A percentile compares a stretch with the other conserved stretches of the same genome.
phyloP scores from a whole-genome alignment of 73 alveolate genomes.

The Paramecium biaurelia region DNA sequence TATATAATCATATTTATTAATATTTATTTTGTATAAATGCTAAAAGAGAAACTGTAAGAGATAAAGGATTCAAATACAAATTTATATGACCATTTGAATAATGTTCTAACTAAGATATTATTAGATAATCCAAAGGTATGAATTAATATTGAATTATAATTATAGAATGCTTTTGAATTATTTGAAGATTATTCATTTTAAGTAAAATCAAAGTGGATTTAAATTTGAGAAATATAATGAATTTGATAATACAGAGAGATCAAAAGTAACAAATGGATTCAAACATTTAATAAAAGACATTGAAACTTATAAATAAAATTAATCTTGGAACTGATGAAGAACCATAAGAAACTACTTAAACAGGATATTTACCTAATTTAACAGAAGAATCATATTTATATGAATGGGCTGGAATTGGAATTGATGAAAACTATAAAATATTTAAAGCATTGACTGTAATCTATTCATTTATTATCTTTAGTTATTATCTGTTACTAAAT shows the following conservation, averaged over 20 bases:
- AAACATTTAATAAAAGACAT: neutral
- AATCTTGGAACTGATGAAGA: slow-evolving; percentile 50
- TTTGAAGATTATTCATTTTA: slow-evolving; percentile 41
- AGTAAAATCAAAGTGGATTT: neutral
- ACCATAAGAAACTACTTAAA: slow-evolving; percentile 55
- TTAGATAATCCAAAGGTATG: slow-evolving; percentile 25
- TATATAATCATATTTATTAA: neutral
- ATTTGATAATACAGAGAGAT: slow-evolving; percentile 2
- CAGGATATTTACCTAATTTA: slow-evolving; percentile 74
- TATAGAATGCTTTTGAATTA: slow-evolving; percentile 27
- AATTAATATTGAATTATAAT: neutral
- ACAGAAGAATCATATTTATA: slow-evolving; percentile 69
- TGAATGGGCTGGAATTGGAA: slow-evolving; percentile 88
- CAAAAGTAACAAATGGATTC: neutral
- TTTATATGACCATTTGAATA: neutral
- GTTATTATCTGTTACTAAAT: neutral
- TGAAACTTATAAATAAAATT: neutral
- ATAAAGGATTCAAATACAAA: neutral
- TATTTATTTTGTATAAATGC: neutral
- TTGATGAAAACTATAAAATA: slow-evolving; percentile 81
- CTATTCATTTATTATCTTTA: neutral
- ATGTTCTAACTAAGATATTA: neutral
- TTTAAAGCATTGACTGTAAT: slow-evolving; percentile 58
- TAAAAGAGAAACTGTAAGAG: slow-evolving; percentile 38
- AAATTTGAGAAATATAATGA: neutral